Evolutionary conservation across 805 yeast species (phyloP).

Genomic region (Metschnikowia similis): DNA sequence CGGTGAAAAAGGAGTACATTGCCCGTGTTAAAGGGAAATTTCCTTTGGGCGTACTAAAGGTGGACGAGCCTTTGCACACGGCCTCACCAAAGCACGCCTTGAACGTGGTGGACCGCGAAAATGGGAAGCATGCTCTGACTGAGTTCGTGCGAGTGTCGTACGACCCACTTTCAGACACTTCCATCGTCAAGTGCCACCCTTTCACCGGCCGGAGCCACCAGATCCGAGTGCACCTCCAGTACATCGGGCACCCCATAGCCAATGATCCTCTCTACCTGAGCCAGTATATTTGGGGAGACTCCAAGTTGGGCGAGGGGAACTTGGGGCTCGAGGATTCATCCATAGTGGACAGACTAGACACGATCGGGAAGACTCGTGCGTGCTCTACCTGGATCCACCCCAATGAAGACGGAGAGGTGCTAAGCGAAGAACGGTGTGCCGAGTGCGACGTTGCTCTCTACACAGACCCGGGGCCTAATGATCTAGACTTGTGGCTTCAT

Average conservation of each 20-base stretch:
- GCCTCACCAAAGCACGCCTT: slow-evolving; percentile 70
- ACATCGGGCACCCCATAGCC: slow-evolving; percentile 82
- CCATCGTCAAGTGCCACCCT: slow-evolving; percentile 81
- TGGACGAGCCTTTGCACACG: slow-evolving; percentile 66
- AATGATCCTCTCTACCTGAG: slow-evolving; percentile 91
- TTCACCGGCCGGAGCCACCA: slow-evolving; percentile 94
- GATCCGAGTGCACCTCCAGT: slow-evolving; percentile 88
- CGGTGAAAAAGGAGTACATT: slow-evolving; percentile 75
- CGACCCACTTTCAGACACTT: slow-evolving; percentile 51
- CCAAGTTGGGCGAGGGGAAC: slow-evolving; percentile 58
- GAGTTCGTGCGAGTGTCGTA: slow-evolving; percentile 62
- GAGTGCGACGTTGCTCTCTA: slow-evolving; percentile 69
- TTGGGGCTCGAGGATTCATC: slow-evolving; percentile 42
- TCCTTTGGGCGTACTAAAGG: slow-evolving; percentile 50
- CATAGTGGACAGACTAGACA: slow-evolving; percentile 49
- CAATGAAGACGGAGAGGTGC: slow-evolving; percentile 59
- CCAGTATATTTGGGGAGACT: slow-evolving; percentile 70
- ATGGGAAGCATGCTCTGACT: slow-evolving; percentile 75
- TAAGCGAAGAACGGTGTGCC: slow-evolving; percentile 56
- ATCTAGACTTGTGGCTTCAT: slow-evolving; percentile 85
- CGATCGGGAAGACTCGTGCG: slow-evolving; percentile 64
- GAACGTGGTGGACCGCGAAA: slow-evolving; percentile 45
- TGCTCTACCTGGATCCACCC: slow-evolving; percentile 69
- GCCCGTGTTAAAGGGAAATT: slow-evolving; percentile 88
- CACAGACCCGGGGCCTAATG: slow-evolving; percentile 86